These are phyloP conservation scores for Thymus mandschuricus DNA, from an alignment of 257 asterid genomes.

Conservation along the genomic window DNA sequence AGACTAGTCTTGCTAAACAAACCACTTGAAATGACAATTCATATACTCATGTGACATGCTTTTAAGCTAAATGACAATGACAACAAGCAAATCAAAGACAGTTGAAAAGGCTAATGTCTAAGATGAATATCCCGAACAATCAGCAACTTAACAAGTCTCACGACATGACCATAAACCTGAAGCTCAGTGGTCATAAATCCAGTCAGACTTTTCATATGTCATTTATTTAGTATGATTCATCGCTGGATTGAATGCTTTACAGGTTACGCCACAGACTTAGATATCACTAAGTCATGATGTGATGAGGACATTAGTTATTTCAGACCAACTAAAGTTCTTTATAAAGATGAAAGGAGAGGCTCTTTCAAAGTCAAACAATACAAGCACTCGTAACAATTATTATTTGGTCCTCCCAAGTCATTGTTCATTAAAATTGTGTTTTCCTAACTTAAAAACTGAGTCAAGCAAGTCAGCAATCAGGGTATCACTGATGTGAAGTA, in stretches of 20 bases:
- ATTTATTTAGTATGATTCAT: constrained; percentile 5
- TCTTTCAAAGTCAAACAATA: neutral
- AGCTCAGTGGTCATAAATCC: neutral
- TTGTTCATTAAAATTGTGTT: constrained; percentile 5
- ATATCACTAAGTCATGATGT: neutral
- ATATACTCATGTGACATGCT: neutral
- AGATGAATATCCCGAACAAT: neutral
- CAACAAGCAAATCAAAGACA: neutral
- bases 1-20: constrained; percentile 19
- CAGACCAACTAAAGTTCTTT: neutral
- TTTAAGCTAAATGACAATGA: neutral
- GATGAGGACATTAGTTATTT: neutral
- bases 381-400: neutral
- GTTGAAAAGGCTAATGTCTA: constrained; percentile 5
- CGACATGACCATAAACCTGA: neutral
- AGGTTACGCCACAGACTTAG: neutral
- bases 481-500: constrained; percentile 1
- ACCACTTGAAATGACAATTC: constrained; percentile 5
- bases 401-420: neutral
- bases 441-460: neutral
- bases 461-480: constrained; percentile 23
- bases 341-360: neutral
- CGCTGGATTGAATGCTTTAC: constrained; percentile 2
- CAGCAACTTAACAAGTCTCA: neutral
- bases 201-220: constrained; percentile 14